Percentiles rank a stretch among this genome's conserved stretches.
Conservation (phyloP, 1,284 basidiomycete genomes). For the Ganoderma lingzhi region DNA sequence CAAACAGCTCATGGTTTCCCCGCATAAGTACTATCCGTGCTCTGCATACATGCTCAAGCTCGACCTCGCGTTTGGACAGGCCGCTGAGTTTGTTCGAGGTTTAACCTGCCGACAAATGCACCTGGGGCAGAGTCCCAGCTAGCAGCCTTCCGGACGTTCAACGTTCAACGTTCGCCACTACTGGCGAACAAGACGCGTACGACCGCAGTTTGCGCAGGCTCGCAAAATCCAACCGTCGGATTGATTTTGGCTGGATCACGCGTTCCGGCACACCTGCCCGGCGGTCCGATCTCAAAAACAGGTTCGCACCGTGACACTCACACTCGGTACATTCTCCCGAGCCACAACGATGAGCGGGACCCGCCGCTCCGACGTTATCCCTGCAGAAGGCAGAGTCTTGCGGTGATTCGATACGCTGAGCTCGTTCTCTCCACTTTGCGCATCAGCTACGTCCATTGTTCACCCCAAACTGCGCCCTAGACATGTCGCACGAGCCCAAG, state of each 20-base stretch:
- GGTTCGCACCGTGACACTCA: not conserved
- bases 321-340: not conserved
- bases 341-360: not conserved
- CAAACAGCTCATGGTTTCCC: no score
- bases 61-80: no score
- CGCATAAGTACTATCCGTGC: no score
- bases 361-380: not conserved
- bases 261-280: not conserved
- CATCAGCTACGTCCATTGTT: not conserved
- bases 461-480: conserved; percentile 3
- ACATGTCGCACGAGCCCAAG: conserved; percentile 19
- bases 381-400: not conserved
- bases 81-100: no score
- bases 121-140: no score
- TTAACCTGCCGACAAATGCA: no score
- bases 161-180: no score
- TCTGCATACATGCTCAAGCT: no score
- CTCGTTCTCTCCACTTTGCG: not conserved
- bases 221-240: no score
- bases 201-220: no score
- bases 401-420: not conserved
- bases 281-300: not conserved
- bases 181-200: no score
- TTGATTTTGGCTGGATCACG: not conserved
- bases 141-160: no score